Evolutionary conservation across 2,329 filamentous ascomycete genomes (phyloP), one percentile per base, ranked within the genome.

Genomic region (Alternaria sp.): DNA sequence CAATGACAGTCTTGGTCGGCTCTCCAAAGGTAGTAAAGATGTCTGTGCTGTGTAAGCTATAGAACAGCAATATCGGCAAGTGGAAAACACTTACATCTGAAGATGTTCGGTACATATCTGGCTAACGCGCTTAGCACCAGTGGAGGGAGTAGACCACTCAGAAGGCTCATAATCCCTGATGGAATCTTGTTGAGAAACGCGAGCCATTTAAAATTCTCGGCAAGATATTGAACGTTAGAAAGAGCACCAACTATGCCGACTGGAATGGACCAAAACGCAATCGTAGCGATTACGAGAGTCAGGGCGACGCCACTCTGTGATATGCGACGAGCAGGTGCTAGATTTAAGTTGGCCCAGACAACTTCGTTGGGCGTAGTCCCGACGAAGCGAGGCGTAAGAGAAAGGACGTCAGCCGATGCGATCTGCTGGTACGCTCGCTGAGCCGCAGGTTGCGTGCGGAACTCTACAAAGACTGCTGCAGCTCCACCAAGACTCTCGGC

Each of bases 391-490:
- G 93, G 93, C 4, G 91, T 86, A 89, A 99, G 94, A 3, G 93
- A 89, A 9, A 98, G 85, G 30, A 79, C 66, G 22, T 76, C 71
- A 2, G 72, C 70, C 4, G 75, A 75, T n/a, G 71, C 64, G 43
- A 78, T 57, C 34, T 78, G 75, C 78, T 99, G 95, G 76, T 88
- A 94, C 14, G 94, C 94, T 54, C 87, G 85, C 79, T 99, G 94
- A 14, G 95, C 95, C 57, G 92, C 91, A 57, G 90, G 87, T 75
- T 97, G 92, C 2, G 86, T 88, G 63, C 87, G 85, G 73, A 98
- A 99, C 76, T 98, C 94, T 66, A 99, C 89, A 71, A 99, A 99
- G 11, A 95, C 92, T 22, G 93, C 90, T 14, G 90, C 88, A 32
- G 93, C 83, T 64, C 89, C 87, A 64, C 88, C 86, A 62, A 88